A percentile compares a stretch with the other conserved stretches of the same genome.
Evolutionary conservation across 495 filamentous ascomycete genomes (phyloP).

Genomic region (Sabuloglossum arenarium): DNA sequence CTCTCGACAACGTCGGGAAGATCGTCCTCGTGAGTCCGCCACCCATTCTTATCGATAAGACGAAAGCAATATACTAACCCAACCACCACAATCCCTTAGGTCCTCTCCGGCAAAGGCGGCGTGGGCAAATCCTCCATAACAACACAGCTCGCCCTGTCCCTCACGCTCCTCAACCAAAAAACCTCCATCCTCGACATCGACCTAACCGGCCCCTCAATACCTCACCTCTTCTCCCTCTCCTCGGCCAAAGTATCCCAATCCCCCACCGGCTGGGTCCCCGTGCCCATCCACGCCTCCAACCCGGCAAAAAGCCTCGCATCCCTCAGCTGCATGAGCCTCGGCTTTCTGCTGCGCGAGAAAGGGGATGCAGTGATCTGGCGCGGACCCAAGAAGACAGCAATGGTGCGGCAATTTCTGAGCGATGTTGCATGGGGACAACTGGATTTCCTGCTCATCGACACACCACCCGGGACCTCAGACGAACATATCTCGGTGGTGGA

Average conservation of each 20-base stretch:
- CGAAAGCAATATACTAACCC: not conserved
- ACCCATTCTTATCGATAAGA: constrained; percentile 1
- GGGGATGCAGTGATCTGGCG: constrained; percentile 92
- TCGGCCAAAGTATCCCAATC: constrained; percentile 75
- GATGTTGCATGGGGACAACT: constrained; percentile 80
- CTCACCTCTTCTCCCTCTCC: constrained; percentile 80
- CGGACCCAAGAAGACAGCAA: constrained; percentile 95
- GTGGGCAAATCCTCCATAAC: constrained; percentile 96
- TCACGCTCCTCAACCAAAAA: constrained; percentile 60
- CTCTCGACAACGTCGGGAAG: constrained; percentile 19
- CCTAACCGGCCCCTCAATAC: constrained; percentile 88
- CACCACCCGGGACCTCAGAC: constrained; percentile 87
- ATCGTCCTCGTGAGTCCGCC: constrained; percentile 15
- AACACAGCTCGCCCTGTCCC: constrained; percentile 79
- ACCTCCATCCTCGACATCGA: constrained; percentile 95
- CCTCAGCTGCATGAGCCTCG: constrained; percentile 79
- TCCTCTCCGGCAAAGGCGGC: constrained; percentile 94
- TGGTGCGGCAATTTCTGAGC: constrained; percentile 88
- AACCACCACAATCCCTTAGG: constrained; percentile 17
- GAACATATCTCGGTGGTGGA: constrained; percentile 93
- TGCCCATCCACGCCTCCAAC: constrained; percentile 45
- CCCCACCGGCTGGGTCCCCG: constrained; percentile 74
- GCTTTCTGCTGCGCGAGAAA: constrained; percentile 65
- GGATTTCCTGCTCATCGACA: constrained; percentile 87
- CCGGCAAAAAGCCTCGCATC: constrained; percentile 27